phyloP scores from a whole-genome alignment of 257 asterid genomes.

The Primulina eburnea region DNA sequence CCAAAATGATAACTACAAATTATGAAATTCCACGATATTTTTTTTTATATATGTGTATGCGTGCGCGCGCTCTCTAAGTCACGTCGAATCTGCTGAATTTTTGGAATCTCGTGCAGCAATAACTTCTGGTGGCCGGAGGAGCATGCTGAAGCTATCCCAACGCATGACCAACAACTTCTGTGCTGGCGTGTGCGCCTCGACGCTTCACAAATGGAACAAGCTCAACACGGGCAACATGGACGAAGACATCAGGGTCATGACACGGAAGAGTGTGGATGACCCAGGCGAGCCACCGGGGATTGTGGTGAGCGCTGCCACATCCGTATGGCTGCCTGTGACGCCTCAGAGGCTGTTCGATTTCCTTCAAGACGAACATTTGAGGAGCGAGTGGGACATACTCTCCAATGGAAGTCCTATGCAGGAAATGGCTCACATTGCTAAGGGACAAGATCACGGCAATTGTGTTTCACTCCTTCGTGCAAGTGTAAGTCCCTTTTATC shows the following conservation, averaged over 20 bases:
- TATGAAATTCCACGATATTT: too few relatives aligned
- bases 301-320: conserved; percentile 57
- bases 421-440: conserved; percentile 64
- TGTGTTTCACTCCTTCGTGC: conserved; percentile 65
- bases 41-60: too few relatives aligned
- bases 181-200: conserved; percentile 62
- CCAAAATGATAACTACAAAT: too few relatives aligned
- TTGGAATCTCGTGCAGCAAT: conserved; percentile 37
- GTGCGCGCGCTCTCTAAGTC: not conserved
- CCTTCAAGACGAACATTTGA: conserved; percentile 55
- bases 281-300: conserved; percentile 70
- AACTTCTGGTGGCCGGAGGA: conserved; percentile 48
- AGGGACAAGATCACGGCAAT: conserved; percentile 62
- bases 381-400: conserved; percentile 66
- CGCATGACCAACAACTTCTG: conserved; percentile 69
- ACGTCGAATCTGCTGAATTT: not conserved
- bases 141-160: conserved; percentile 64
- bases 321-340: conserved; percentile 62
- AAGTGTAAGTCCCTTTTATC: conserved; percentile 30
- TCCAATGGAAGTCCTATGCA: conserved; percentile 73
- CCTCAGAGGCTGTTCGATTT: conserved; percentile 55
- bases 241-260: conserved; percentile 60
- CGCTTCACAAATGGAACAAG: conserved; percentile 63
- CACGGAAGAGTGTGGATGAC: conserved; percentile 57
- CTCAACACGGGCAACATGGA: conserved; percentile 46